Evolutionary conservation across 306 rosid species (phyloP), one percentile per base, ranked within the genome.

Genomic region (Vigna nakashimae): DNA sequence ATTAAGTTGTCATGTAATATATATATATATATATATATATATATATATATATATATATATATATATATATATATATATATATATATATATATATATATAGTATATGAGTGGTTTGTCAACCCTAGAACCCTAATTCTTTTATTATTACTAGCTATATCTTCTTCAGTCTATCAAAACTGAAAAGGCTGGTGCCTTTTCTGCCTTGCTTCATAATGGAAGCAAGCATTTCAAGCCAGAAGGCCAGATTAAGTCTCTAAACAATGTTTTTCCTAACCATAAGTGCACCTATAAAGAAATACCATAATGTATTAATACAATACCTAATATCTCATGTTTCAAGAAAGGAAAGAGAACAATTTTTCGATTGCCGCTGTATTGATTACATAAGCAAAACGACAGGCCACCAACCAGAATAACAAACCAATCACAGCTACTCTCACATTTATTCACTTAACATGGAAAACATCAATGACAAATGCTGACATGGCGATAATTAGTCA

Each of bases 391-490:
- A 78, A 59, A 79, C 11, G 9, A 84, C 65, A 70, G 30, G 49
- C 46, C 48, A 70, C 55, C 58, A 79, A 46, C 52, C 20, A 4
- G 52, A 77, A 65, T 18, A 76, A 28, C 57, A 17, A 67, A 42
- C 74, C 64, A 72, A 50, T 46, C 78, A 60, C 16, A n/a, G 14
- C 30, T 32, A 9, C 53, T 32, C 65, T 60, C 43, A 7, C 46
- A 77, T 60, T 77, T 48, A 67, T 40, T 77, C 67, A 81, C 52
- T n/a, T 58, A 64, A 78, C 75, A 56, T 34, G 59, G 56, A 73
- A 30, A 53, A 18, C 60, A 53, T 69, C 55, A 32, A 34, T 69
- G 36, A 67, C 13, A 22, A 43, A 73, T 45, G 60, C 80, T 43
- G 30, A 24, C 50, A 76, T n/a, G 60, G 78, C 69, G 58, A 73